Conservation (phyloP, 2,329 filamentous ascomycete species). For the Pleoardoris graminearum region DNA sequence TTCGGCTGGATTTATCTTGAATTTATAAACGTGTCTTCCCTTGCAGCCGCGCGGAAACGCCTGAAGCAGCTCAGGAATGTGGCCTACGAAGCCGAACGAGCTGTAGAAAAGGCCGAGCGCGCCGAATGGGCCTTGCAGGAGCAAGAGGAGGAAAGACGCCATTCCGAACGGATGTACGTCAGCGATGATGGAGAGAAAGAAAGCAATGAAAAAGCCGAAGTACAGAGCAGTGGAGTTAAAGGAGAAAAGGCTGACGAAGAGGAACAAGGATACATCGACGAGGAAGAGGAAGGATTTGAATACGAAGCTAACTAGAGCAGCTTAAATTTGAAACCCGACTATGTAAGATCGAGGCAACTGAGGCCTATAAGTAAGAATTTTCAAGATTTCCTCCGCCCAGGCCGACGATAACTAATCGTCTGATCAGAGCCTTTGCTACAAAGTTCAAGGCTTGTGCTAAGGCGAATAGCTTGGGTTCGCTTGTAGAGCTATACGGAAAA, state of each 20-base stretch:
- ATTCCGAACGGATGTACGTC: background rate
- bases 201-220: background rate
- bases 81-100: background rate
- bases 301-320: background rate
- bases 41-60: background rate
- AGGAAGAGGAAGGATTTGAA: background rate
- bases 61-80: background rate
- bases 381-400: background rate
- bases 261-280: background rate
- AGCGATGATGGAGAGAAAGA: background rate
- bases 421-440: background rate
- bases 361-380: background rate
- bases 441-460: constrained; percentile 3
- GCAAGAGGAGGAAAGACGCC: background rate
- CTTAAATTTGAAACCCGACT: background rate
- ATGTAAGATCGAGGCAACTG: background rate
- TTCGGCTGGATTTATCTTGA: no score
- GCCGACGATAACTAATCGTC: background rate
- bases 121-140: background rate
- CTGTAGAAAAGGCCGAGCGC: background rate
- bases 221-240: background rate
- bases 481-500: background rate
- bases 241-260: background rate
- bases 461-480: background rate
- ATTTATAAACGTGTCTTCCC: background rate